Evolutionary conservation across 1,139 yeast genomes (phyloP), one percentile per base, ranked within the genome.

Genomic region (Candida sanyaensis): DNA sequence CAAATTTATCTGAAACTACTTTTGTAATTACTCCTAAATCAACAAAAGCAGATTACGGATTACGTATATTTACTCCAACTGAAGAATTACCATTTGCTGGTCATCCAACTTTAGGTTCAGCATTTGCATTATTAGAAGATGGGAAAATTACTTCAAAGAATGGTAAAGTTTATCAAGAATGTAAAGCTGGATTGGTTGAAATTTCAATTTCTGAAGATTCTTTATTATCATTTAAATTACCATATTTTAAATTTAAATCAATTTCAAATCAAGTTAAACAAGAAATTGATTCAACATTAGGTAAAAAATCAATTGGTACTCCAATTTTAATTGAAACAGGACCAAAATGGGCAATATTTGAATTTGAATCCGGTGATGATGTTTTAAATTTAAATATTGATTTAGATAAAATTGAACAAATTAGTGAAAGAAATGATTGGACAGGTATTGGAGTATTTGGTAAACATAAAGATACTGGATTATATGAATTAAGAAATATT

Each of bases 51-150:
- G 77, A 73, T 55, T 81, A 80, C 60, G 66, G 60, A 45, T 61
- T 80, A 7, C 63, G 83, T 26, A 81, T 81, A 10, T 80, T 80
- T 55, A 68, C 78, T 0, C 77, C 81, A 0, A 52, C 41, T 3
- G 41, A 45, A 1, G 86, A 81, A 54, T 58, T 81, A 34, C 82
- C 83, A 3, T 81, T 81, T 64, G 85, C 85, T 0, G 86, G 86
- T 0, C 86, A 81, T 54, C 86, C 86, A 2, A 80, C 84, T 0
- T 54, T 81, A 28, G 86, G 85, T 2, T 65, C 82, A 0, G 73
- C 78, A 31, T 65, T 60, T 56, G 81, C 81, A 1, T 62, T 68
- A 29, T 48, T 72, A 30, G 76, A 76, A 49, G 61, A 65, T 23
- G 69, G 60, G 21, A 39, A 54, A 27, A 54, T 69, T 11, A 45